Evolutionary conservation across 345 rosid genomes (phyloP).

Genomic region (Gossypium arboreum): DNA sequence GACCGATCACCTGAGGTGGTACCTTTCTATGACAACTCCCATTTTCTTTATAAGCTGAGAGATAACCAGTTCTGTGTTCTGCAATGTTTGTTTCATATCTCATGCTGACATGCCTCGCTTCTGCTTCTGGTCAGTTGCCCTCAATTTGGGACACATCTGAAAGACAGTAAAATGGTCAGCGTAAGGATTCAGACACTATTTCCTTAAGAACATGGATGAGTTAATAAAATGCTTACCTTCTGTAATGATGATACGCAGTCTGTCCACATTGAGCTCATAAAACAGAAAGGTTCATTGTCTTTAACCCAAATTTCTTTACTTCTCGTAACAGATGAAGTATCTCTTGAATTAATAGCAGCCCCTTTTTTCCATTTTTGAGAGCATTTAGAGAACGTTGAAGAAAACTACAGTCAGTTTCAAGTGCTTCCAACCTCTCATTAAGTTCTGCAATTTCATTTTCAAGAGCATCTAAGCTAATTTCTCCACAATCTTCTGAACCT

Average conservation of each 20-base stretch:
- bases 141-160: slow-evolving; percentile 2
- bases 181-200: too few relatives aligned
- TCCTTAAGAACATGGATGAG: too few relatives aligned
- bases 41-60: too few relatives aligned
- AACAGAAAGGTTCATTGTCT: slow-evolving; percentile 20
- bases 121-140: background rate
- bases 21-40: too few relatives aligned
- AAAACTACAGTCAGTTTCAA: slow-evolving; percentile 39
- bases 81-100: too few relatives aligned
- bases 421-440: slow-evolving; percentile 49
- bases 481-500: background rate
- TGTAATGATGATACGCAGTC: background rate
- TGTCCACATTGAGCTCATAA: slow-evolving; percentile 18
- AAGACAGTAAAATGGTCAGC: background rate
- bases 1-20: background rate
- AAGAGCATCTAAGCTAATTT: slow-evolving; percentile 28
- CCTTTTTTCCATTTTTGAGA: slow-evolving; percentile 39
- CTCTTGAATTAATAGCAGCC: slow-evolving; percentile 38
- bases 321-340: slow-evolving; percentile 45
- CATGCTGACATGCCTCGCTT: background rate
- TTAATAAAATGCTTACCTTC: slow-evolving; percentile 9
- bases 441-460: slow-evolving; percentile 44
- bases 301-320: slow-evolving; percentile 24
- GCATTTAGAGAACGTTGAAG: slow-evolving; percentile 37
- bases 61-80: too few relatives aligned